Base-by-base conservation (phyloP, 1,284 basidiomycete genomes). In the Rhodotorula sp. region DNA sequence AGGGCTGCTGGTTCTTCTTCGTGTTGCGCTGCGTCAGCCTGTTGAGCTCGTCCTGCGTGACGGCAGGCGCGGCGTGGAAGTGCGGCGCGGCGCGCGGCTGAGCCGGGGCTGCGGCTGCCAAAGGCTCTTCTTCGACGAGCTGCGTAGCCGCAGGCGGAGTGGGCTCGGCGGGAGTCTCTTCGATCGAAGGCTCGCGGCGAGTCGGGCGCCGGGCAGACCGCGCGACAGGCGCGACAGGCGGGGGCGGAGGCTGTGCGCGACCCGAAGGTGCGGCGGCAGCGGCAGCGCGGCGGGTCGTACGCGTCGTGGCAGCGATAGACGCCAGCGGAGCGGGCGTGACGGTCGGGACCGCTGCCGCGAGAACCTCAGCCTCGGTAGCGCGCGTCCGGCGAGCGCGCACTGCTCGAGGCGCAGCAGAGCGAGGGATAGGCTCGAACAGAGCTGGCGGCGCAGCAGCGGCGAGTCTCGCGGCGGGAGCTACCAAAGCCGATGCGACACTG, bases 21-120 rank as follows among this genome's bases (percentile, higher is more conserved):
- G 78, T 78, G 68, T 79, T 76, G 42, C 72, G 62, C 53, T 72
- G 71, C 14, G 76, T 77, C 17, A 79, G 68, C 13, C 66, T 65
- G 41, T 42, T 68, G 42, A 76, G 58, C 55, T 79, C 70, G 2
- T 70, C 68, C 17, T 70, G 61, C 48, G 74, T 77, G 13, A 79
- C 42, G 23, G 56, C 44, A 0, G 78, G 74, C 3, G 64, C 61
- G 17, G 75, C 61, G 27, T 50, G 63, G 66, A 71, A 69, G 21
- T 49, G 13, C 1, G 61, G 49, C 5, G 27, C 9, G 19, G 66
- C 14, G 12, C 56, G 56, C 23, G 16, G 14, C 19, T 27, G 27
- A 3, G 21, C 13, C 4, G 60, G 14, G 14, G 27, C 5, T 12
- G 2, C 34, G 10, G 2, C 21, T 7, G 21, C 21, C 50, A 10